Evolutionary conservation across 345 rosid genomes (phyloP), one percentile per base, ranked within the genome.

Genomic region (Acer campestre): DNA sequence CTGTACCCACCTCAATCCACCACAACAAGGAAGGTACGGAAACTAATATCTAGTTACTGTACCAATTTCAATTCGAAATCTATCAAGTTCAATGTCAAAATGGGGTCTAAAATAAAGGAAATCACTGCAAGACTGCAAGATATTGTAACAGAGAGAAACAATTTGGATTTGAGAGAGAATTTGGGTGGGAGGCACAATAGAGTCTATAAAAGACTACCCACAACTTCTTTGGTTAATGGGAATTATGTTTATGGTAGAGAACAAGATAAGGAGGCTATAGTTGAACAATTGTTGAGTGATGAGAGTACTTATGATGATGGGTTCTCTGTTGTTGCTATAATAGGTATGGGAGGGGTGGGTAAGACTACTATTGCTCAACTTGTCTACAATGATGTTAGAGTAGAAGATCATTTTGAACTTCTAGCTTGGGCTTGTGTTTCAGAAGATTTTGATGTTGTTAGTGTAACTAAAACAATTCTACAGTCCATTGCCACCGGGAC

Each of bases 301-400:
- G 18, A 61, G 12, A 61, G 20, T 13, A 58, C 55, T 25, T n/a
- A 1, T 22, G 29, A 22, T 0, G 42, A 4, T 35, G 68, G 13
- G 59, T 13, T 74, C 2, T 14, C 49, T 10, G 84, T 81, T 66
- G 51, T 81, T 11, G 31, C 80, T 13, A 77, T 81, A 0, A 17
- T 73, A 1, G 84, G 80, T 9, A 72, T 71, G 61, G 84, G 78
- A 9, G 84, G 84, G 2, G 46, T 73, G 4, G 84, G 84, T 10
- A 81, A 81, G 44, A 81, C 84, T 13, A 77, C 80, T 10, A 61
- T 81, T 13, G 74, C 84, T 46, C 67, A 61, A 73, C 53, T 72
- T 14, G 61, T 73, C n/a, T 81, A 70, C 67, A 67, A 77, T 68
- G 80, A 77, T 66, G 7, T 40, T 6, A 46, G 0, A 17, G 74